Base-by-base conservation (phyloP, 805 yeast genomes). In the Monosporozyma siamensis region DNA sequence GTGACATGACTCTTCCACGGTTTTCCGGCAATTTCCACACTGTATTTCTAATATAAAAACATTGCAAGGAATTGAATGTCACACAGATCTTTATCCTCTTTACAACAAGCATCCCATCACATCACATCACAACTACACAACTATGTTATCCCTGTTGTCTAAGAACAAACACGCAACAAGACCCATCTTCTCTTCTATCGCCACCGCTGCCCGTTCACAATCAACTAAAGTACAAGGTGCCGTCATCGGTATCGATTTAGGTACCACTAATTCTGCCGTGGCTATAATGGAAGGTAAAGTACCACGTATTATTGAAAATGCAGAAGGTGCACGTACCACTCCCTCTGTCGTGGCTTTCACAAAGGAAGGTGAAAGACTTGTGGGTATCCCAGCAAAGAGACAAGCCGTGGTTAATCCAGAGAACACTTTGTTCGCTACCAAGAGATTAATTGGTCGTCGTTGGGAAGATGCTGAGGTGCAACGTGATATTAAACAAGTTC, bases 281-380 rank as follows among this genome's bases (percentile, higher is more conserved):
- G 92, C 95, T 5, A 64, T 82, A 37, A 80, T 83, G 75, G 78
- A 79, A 60, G 85, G 83, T 52, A 68, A 75, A 49, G 69, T 72
- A 23, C 80, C 92, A 39, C 72, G 71, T 58, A 83, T 84, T 49
- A 70, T 84, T 42, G 92, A 82, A 64, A 82, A 84, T 53, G 86
- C 83, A 40, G 90, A 83, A 65, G 95, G 92, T 50, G 75, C 80
- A 26, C 71, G 92, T 64, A 84, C 95, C 18, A 87, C 95, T 17
- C 96, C 97, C 25, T 89, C 97, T 27, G 86, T 88, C 35, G 96
- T 88, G 46, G 96, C 96, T 42, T 88, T 88, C 77, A 82, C 92
- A 52, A 80, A 82, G 64, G 92, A 83, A 46, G 92, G 90, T 46
- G 95, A 85, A 69, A 80, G 95, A 60, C 70, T 88, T 47, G 95